Evolutionary conservation across 2,329 filamentous ascomycete genomes (phyloP).

Genomic region (Fusarium albosuccineum): DNA sequence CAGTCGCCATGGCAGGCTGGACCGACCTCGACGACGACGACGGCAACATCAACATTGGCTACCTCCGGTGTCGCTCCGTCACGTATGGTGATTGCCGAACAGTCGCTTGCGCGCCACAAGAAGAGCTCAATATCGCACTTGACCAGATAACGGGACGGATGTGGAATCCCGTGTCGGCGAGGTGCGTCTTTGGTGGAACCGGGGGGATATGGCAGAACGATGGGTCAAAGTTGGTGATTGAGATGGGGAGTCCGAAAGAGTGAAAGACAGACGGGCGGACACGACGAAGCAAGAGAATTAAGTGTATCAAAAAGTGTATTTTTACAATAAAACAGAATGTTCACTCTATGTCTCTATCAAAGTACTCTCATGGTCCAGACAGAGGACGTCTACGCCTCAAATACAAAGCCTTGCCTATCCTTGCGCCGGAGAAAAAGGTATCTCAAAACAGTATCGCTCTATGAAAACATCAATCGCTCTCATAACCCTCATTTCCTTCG

Average conservation of each 20-base stretch:
- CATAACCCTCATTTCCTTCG: constrained; percentile 27
- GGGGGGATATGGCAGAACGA: constrained; percentile 41
- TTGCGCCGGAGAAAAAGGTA: constrained; percentile 36
- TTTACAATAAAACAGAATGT: constrained; percentile 3
- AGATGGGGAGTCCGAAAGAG: constrained; percentile 15
- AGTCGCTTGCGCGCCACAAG: constrained; percentile 31
- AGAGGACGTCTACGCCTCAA: not conserved
- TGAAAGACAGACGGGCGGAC: not conserved
- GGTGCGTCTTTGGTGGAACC: constrained; percentile 38
- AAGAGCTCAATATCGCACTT: constrained; percentile 6
- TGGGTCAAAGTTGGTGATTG: constrained; percentile 32
- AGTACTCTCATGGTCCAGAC: not conserved
- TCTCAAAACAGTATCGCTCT: constrained; percentile 17
- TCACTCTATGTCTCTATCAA: not conserved
- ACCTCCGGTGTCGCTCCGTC: constrained; percentile 29
- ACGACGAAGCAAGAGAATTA: not conserved
- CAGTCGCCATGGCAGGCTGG: constrained; percentile 38
- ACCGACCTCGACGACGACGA: constrained; percentile 2
- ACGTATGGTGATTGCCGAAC: constrained; percentile 25
- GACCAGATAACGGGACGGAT: constrained; percentile 33
- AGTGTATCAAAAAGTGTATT: constrained; percentile 10
- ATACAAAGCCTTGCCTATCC: constrained; percentile 3
- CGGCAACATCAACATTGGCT: constrained; percentile 16
- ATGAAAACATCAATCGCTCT: constrained; percentile 31
- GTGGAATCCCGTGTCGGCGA: constrained; percentile 41